Evolutionary conservation across 2,329 filamentous ascomycete genomes (phyloP).

Genomic region (Aureobasidium sp.): DNA sequence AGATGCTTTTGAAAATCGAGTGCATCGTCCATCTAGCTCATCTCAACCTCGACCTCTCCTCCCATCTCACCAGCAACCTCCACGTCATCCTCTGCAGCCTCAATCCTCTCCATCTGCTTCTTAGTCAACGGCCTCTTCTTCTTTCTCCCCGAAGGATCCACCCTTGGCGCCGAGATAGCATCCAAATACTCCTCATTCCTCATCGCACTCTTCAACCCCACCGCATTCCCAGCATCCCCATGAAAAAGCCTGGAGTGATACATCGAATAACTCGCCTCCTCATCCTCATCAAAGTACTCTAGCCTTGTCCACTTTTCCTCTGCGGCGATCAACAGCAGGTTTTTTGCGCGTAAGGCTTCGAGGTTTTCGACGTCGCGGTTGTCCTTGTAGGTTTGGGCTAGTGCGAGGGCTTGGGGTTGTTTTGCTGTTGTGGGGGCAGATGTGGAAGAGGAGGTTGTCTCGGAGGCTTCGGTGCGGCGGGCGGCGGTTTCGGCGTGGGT

Average conservation of each 20-base stretch:
- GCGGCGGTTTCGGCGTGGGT: conserved; percentile 48
- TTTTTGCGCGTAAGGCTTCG: conserved; percentile 63
- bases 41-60: conserved; percentile 5
- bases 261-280: conserved; percentile 64
- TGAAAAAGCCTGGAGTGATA: conserved; percentile 69
- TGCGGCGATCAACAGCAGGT: conserved; percentile 70
- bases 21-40: neutral
- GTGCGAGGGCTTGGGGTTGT: conserved; percentile 19
- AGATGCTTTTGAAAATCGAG: too few species aligned
- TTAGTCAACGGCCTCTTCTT: conserved; percentile 32
- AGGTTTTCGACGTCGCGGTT: conserved; percentile 53
- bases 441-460: conserved; percentile 31
- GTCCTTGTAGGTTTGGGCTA: conserved; percentile 24
- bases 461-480: conserved; percentile 37
- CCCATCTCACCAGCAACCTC: conserved; percentile 10
- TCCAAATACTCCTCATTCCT: conserved; percentile 56
- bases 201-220: conserved; percentile 48
- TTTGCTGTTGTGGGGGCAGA: conserved; percentile 30
- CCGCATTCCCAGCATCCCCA: conserved; percentile 34
- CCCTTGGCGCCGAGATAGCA: conserved; percentile 50
- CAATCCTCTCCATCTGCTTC: conserved; percentile 22
- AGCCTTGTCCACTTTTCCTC: conserved; percentile 75
- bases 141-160: conserved; percentile 31
- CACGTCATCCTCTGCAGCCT: conserved; percentile 17
- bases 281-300: conserved; percentile 74